Evolutionary conservation across 1,284 basidiomycete genomes (phyloP), one percentile per base, ranked within the genome.

Genomic region (Cryptococcus wingfieldii): DNA sequence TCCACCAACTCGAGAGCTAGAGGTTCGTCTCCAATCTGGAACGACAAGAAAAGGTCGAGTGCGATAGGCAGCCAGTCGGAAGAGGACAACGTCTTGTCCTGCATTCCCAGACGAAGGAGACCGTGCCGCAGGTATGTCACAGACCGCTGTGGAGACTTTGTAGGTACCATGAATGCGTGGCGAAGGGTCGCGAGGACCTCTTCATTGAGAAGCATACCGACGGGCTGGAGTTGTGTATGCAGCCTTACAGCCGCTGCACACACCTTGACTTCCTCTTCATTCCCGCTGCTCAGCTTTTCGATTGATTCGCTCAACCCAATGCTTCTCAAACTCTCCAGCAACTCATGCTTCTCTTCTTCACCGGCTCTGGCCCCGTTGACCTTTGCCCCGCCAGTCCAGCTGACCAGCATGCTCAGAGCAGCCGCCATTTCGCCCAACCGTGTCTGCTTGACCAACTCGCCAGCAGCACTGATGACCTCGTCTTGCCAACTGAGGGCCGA

Each of bases 331-430:
- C 51, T 48, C 4, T 42, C 9, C 38, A 65, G 46, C 27, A 71
- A 51, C 13, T 18, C 38, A 1, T 51, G 19, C 49, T 67, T 70
- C 67, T 90, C 89, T 14, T 73, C 74, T 61, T 85, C 83, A 1
- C 90, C 90, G 1, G 81, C 81, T 62, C 78, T 82, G 12, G 84
- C 71, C 0, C 83, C 81, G 69, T 95, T 94, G 34, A 91, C 79
- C 53, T 79, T 80, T 16, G 83, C 81, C 0, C 91, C 90, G 62
- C 87, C 85, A 5, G 89, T 69, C 84, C 87, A 92, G 3, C 84
- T 84, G 0, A 53, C 54, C 4, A 77, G 47, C 10, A 72, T 34
- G 8, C 55, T 59, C 43, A 74, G 47, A 0, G 64, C 64, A 1
- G 55, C 50, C 2, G 57, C 54, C 2, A 85, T 60, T 1, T 80